Conservation (phyloP, 1,284 basidiomycete species). For the Malassezia pachydermatis region DNA sequence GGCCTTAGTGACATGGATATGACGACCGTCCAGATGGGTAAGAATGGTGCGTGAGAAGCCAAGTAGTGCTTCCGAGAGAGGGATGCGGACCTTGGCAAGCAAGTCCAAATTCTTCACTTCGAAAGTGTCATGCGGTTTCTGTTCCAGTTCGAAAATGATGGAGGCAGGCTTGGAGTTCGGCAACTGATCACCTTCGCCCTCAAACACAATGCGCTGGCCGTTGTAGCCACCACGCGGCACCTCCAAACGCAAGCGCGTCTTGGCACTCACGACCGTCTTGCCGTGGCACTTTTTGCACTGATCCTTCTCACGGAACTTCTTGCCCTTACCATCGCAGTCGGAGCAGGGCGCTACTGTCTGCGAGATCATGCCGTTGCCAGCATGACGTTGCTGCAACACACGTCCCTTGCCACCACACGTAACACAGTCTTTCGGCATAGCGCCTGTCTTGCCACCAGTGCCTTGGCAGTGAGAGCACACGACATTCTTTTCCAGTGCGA, state of each 20-base stretch:
- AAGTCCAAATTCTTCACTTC: conserved; percentile 69
- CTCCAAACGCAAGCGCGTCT: conserved; percentile 55
- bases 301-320: conserved; percentile 76
- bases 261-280: conserved; percentile 69
- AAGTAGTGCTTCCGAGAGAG: conserved; percentile 31
- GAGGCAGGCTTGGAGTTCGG: conserved; percentile 34
- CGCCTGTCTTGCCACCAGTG: conserved; percentile 69
- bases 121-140: conserved; percentile 63
- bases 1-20: conserved; percentile 24
- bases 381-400: conserved; percentile 53
- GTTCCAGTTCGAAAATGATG: conserved; percentile 71
- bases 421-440: conserved; percentile 68
- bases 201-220: conserved; percentile 71
- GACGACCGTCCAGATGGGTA: conserved; percentile 42
- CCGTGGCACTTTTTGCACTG: conserved; percentile 96
- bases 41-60: conserved; percentile 41
- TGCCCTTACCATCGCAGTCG: conserved; percentile 69
- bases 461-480: conserved; percentile 72
- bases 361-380: conserved; percentile 48
- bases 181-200: conserved; percentile 67
- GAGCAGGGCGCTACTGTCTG: conserved; percentile 57
- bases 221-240: conserved; percentile 81
- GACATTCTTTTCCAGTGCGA: conserved; percentile 77
- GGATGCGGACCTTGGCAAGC: conserved; percentile 56
- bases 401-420: conserved; percentile 75